Percentiles rank a stretch among this genome's conserved stretches.
phyloP scores from a whole-genome alignment of 768 basidiomycete species.

The Sarcodon aspratus region DNA sequence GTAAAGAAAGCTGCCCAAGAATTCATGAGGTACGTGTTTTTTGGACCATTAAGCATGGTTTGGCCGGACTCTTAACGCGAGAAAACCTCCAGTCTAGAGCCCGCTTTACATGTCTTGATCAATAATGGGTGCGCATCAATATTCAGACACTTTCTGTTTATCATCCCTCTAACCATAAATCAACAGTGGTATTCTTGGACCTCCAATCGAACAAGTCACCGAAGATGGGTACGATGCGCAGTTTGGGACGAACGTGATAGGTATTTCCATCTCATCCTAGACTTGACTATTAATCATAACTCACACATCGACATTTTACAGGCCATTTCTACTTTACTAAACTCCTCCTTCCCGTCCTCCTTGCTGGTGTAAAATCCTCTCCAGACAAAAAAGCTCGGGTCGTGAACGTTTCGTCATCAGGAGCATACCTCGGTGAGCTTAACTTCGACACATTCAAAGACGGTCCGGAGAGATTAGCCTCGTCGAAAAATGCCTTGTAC shows the following conservation, averaged over 20 bases:
- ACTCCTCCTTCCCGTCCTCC: slow-evolving; percentile 36
- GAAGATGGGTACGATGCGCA: slow-evolving; percentile 42
- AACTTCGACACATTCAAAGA: slow-evolving; percentile 27
- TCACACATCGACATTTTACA: slow-evolving; percentile 14
- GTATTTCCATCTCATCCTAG: slow-evolving; percentile 12
- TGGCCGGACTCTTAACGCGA: slow-evolving; percentile 5
- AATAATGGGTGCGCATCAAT: slow-evolving; percentile 35
- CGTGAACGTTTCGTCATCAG: slow-evolving; percentile 33
- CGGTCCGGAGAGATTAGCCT: slow-evolving; percentile 10
- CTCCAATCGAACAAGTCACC: slow-evolving; percentile 28
- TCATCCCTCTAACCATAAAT: neutral
- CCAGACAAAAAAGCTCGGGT: slow-evolving; percentile 34
- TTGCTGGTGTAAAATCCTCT: slow-evolving; percentile 27
- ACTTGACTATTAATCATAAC: neutral
- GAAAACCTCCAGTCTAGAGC: too few species aligned
- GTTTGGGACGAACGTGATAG: slow-evolving; percentile 46
- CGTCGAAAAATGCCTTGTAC: slow-evolving; percentile 8
- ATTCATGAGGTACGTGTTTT: slow-evolving; percentile 18
- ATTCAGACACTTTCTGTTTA: neutral
- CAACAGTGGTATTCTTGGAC: slow-evolving; percentile 35
- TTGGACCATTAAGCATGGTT: neutral
- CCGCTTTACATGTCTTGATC: slow-evolving; percentile 32
- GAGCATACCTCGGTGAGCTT: slow-evolving; percentile 20
- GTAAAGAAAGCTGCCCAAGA: slow-evolving; percentile 28
- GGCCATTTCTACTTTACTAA: slow-evolving; percentile 53